phyloP scores from a whole-genome alignment of 352 stramenopile species.

The Phytophthora ohioensis region DNA sequence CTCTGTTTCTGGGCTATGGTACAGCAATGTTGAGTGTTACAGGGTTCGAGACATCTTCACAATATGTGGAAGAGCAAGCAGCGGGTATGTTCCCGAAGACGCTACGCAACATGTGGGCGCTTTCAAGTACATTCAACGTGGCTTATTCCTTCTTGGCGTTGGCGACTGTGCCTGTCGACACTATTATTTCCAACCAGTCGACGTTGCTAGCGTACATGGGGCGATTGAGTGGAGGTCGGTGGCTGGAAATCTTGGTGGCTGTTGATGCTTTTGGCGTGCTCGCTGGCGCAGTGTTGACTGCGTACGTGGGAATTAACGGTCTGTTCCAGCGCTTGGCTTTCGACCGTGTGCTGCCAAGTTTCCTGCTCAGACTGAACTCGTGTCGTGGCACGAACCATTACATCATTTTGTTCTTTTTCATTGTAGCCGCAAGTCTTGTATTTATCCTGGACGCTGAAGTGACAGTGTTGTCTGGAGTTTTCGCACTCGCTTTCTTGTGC shows the following conservation, averaged over 20 bases:
- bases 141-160: slow-evolving; percentile 66
- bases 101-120: slow-evolving; percentile 81
- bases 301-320: slow-evolving; percentile 82
- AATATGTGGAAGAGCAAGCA: slow-evolving; percentile 91
- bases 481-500: slow-evolving; percentile 87
- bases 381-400: slow-evolving; percentile 82
- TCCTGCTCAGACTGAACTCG: slow-evolving; percentile 62
- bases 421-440: slow-evolving; percentile 73
- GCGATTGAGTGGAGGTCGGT: slow-evolving; percentile 47
- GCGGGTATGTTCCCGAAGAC: slow-evolving; percentile 80
- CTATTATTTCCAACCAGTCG: slow-evolving; percentile 67
- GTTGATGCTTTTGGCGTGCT: slow-evolving; percentile 91
- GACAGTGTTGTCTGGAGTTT: slow-evolving; percentile 80
- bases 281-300: slow-evolving; percentile 83
- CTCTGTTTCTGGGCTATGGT: slow-evolving; percentile 73
- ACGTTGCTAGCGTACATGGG: slow-evolving; percentile 72
- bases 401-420: slow-evolving; percentile 83
- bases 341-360: slow-evolving; percentile 69
- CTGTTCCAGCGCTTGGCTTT: slow-evolving; percentile 83
- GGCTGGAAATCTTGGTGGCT: slow-evolving; percentile 54
- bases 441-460: slow-evolving; percentile 81
- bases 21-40: slow-evolving; percentile 90
- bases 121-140: slow-evolving; percentile 88
- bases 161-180: slow-evolving; percentile 73
- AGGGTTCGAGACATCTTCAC: slow-evolving; percentile 88